These are phyloP conservation scores for Trametes meyenii DNA, from an alignment of 768 basidiomycete species.

Conservation along the genomic window DNA sequence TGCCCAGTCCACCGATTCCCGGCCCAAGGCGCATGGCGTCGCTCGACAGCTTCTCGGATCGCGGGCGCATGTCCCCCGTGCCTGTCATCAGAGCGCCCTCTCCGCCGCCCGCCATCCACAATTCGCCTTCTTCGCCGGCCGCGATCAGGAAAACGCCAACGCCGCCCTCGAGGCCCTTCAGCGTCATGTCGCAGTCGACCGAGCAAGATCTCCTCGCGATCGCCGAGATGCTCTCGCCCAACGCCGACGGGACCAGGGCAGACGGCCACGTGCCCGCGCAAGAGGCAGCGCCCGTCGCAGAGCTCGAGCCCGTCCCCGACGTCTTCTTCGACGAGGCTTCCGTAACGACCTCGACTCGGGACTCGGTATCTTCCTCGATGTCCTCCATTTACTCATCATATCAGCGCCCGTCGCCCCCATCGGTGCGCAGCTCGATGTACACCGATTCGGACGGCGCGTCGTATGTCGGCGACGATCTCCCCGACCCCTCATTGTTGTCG, in stretches of 20 bases:
- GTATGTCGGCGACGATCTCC: slow-evolving; percentile 32
- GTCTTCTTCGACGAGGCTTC: slow-evolving; percentile 11
- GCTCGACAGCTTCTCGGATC: slow-evolving; percentile 5
- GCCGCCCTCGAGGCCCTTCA: slow-evolving; percentile 40
- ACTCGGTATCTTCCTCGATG: slow-evolving; percentile 10
- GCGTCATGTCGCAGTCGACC: slow-evolving; percentile 49
- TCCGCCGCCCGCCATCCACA: slow-evolving; percentile 12
- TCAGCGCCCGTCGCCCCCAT: slow-evolving; percentile 9
- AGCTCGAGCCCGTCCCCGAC: slow-evolving; percentile 12
- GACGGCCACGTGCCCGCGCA: slow-evolving; percentile 31
- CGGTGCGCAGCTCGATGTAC: slow-evolving; percentile 18
- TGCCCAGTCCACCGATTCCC: slow-evolving; percentile 1
- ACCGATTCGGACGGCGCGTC: slow-evolving; percentile 43
- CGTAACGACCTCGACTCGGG: slow-evolving; percentile 4
- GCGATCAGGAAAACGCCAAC: slow-evolving; percentile 22
- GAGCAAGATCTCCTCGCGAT: slow-evolving; percentile 56
- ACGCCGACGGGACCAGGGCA: slow-evolving; percentile 29
- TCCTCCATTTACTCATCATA: slow-evolving; percentile 18
- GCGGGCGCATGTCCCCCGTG: slow-evolving; percentile 5
- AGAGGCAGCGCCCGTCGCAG: slow-evolving; percentile 18
- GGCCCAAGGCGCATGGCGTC: slow-evolving; percentile 4
- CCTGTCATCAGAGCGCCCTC: neutral
- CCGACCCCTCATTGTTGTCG: slow-evolving; percentile 28
- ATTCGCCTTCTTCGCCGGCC: slow-evolving; percentile 33
- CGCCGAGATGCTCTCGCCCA: slow-evolving; percentile 48